phyloP scores from a whole-genome alignment of 371 early-diverging fungal genomes.

The Mortierella sp. region DNA sequence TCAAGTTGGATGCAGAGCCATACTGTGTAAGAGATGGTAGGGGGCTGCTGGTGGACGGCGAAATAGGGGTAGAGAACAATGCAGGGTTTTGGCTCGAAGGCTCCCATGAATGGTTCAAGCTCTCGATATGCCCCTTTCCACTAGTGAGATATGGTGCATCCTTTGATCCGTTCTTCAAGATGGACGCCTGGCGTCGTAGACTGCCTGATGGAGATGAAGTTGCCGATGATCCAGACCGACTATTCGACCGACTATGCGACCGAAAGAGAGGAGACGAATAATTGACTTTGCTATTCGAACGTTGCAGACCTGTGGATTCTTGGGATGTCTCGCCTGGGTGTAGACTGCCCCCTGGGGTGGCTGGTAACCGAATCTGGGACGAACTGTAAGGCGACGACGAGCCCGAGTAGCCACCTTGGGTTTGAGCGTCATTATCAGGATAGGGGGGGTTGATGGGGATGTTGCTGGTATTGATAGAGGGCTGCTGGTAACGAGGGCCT shows the following conservation, averaged over 20 bases:
- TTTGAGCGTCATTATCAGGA: neutral
- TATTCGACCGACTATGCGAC: slow-evolving; percentile 35
- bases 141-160: slow-evolving; percentile 46
- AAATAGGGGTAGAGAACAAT: neutral
- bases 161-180: slow-evolving; percentile 51
- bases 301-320: slow-evolving; percentile 13
- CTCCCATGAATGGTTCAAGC: slow-evolving; percentile 49
- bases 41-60: slow-evolving; percentile 10
- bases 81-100: slow-evolving; percentile 24
- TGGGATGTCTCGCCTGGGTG: slow-evolving; percentile 10
- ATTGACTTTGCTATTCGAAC: slow-evolving; percentile 41
- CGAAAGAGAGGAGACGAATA: slow-evolving; percentile 49
- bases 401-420: slow-evolving; percentile 6
- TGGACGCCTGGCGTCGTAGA: slow-evolving; percentile 38
- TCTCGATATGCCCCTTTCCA: slow-evolving; percentile 27
- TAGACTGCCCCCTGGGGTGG: slow-evolving; percentile 8
- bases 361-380: slow-evolving; percentile 14
- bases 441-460: neutral
- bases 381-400: slow-evolving; percentile 10
- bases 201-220: slow-evolving; percentile 24
- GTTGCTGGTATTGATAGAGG: slow-evolving; percentile 14
- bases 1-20: slow-evolving; percentile 43
- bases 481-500: slow-evolving; percentile 21
- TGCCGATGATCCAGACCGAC: slow-evolving; percentile 26
- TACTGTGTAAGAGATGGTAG: slow-evolving; percentile 20